Percentiles rank a stretch among this genome's conserved stretches.
These are phyloP conservation scores for Astrephomene gubernaculifera DNA, from an alignment of 139 green algal species.

Conservation along the genomic window DNA sequence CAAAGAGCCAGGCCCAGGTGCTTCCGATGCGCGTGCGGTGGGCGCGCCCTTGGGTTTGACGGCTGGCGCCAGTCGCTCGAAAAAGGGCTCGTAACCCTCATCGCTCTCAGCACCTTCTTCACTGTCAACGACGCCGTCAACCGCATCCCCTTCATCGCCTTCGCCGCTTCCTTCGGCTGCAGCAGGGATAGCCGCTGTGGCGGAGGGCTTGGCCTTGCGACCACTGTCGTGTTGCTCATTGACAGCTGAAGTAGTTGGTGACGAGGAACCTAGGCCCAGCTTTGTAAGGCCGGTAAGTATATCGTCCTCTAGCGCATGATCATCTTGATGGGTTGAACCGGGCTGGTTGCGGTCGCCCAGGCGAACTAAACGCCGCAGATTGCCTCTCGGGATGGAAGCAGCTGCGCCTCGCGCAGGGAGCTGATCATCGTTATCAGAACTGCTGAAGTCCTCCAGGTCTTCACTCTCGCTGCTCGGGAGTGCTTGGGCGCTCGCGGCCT, in stretches of 20 bases:
- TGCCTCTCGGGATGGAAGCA: too few relatives aligned
- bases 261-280: background rate
- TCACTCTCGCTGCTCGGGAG: slow-evolving; percentile 9
- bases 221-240: too few relatives aligned
- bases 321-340: background rate
- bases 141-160: background rate
- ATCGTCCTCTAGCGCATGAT: background rate
- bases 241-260: background rate
- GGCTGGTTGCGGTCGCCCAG: background rate
- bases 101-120: background rate
- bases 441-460: slow-evolving; percentile 33
- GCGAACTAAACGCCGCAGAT: too few relatives aligned
- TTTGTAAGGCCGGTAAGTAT: background rate
- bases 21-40: background rate
- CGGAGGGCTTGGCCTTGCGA: background rate
- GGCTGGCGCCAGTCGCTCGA: background rate
- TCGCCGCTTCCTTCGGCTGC: background rate
- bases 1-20: background rate
- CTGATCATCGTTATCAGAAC: background rate
- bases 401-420: too few relatives aligned
- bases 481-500: background rate
- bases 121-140: background rate
- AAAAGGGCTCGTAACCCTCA: background rate
- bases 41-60: background rate
- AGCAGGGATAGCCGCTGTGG: background rate